Conservation (phyloP, 2,329 filamentous ascomycete genomes). For the Alternaria sp. region DNA sequence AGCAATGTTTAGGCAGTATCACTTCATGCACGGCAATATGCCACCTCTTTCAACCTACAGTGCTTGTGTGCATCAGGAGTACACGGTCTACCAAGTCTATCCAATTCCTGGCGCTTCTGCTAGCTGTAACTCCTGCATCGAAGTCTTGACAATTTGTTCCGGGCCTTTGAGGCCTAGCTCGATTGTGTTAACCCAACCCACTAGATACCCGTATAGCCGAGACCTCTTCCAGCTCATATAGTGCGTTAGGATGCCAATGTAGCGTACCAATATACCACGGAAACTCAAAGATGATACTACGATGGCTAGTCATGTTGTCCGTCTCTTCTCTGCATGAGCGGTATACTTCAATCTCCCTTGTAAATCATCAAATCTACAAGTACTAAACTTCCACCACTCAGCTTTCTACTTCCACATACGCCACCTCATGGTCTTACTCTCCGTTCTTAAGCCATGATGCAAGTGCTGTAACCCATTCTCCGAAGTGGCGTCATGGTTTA, state of each 20-base stretch:
- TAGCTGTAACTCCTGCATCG: background rate
- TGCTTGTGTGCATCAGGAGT: background rate
- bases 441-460: constrained; percentile 59
- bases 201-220: background rate
- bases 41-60: background rate
- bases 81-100: background rate
- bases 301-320: background rate
- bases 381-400: constrained; percentile 33
- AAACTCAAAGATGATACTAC: background rate
- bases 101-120: background rate
- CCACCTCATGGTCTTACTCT: constrained; percentile 69
- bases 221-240: background rate
- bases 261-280: background rate
- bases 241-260: background rate
- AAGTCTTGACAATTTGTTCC: background rate
- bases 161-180: background rate
- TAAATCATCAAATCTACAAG: constrained; percentile 24
- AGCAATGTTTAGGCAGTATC: background rate
- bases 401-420: constrained; percentile 66
- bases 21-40: background rate
- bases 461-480: constrained; percentile 24
- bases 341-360: constrained; percentile 19
- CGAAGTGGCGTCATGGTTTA: constrained; percentile 27
- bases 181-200: background rate
- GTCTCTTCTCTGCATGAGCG: constrained; percentile 5